These are phyloP conservation scores for Ashbya aceris DNA, from an alignment of 1,139 yeast species.

Conservation along the genomic window DNA sequence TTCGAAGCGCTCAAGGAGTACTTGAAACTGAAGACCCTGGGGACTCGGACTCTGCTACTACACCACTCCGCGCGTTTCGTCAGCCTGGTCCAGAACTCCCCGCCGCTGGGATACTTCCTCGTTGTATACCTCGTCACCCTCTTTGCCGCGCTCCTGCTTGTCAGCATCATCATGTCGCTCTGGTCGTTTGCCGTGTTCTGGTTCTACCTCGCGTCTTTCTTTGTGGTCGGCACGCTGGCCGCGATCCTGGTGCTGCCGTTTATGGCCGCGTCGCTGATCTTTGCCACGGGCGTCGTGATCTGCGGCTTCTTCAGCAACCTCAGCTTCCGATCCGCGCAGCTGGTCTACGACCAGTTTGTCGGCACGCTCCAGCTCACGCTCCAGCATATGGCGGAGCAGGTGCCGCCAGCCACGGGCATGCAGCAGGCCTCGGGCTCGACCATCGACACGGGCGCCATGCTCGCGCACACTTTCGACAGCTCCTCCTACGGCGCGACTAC, in stretches of 20 bases:
- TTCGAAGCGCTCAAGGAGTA: slow-evolving; percentile 2
- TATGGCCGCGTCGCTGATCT: slow-evolving; percentile 13
- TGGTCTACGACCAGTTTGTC: slow-evolving; percentile 12
- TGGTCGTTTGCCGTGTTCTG: slow-evolving; percentile 11
- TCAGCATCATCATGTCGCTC: slow-evolving; percentile 9
- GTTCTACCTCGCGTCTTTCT: slow-evolving; percentile 14
- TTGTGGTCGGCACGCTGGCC: slow-evolving; percentile 12
- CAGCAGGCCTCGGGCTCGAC: too few relatives aligned
- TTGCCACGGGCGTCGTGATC: slow-evolving; percentile 16
- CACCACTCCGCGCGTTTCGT: background rate
- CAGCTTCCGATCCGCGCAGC: slow-evolving; percentile 14
- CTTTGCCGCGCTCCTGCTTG: background rate
- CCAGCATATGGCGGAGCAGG: slow-evolving; percentile 11
- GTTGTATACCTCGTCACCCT: background rate
- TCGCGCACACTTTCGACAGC: too few relatives aligned
- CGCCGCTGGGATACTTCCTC: slow-evolving; percentile 2
- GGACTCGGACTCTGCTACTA: background rate
- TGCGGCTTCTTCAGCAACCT: slow-evolving; percentile 18
- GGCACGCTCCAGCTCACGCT: slow-evolving; percentile 9
- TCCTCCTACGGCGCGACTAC: too few relatives aligned
- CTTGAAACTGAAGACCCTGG: slow-evolving; percentile 1
- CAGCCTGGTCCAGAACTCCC: background rate
- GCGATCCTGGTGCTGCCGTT: slow-evolving; percentile 17
- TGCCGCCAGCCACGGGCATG: slow-evolving; percentile 8
- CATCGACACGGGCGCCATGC: too few relatives aligned